Base-by-base conservation (phyloP, 2,329 filamentous ascomycete species). In the Colletotrichum musae region DNA sequence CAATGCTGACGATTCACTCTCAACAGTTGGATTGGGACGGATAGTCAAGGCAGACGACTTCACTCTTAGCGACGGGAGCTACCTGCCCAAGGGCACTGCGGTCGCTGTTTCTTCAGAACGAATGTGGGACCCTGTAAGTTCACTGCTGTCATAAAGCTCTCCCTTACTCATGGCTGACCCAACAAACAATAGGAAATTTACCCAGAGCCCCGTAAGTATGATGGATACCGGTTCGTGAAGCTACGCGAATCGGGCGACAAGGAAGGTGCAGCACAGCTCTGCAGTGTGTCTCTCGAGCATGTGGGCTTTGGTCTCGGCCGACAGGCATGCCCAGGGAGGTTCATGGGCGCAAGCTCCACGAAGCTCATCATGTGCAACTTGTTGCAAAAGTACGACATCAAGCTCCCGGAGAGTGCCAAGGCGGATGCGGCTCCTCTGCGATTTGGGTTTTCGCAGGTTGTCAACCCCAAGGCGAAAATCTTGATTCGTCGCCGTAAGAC, bases 311-410 rank as follows among this genome's bases (percentile, higher is more conserved):
- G 84, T 1, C 80, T 82, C 4, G 84, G 84, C 28, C 80, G 80
- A 64, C 82, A 85, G 70, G 83, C 84, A 1, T 86, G 84, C 58
- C 84, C 84, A 0, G 84, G 84, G 1, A 79, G 84, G 6, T 86
- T 85, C 75, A 84, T 86, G 70, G 83, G 83, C 16, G 75, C 78
- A 39, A 82, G 82, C 70, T 80, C 81, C 71, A 80, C 85, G 66
- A 85, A 86, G 76, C 75, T 84, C 70, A 74, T 83, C 51, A 72
- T 85, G 59, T 77, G 80, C 0, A 78, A 80, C 65, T 75, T 82
- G 45, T 72, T 85, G 16, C 75, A 83, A 52, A 76, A 78, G 68
- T 85, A 82, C 61, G 82, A 85, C 24, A 75, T 83, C 50, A 77
- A 77, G 50, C 74, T 84, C 9, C 76, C 77, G 63, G 72, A 77